Percentiles rank a stretch among this genome's conserved stretches.
phyloP scores from a whole-genome alignment of 805 yeast species.

The Yarrowia sp. region DNA sequence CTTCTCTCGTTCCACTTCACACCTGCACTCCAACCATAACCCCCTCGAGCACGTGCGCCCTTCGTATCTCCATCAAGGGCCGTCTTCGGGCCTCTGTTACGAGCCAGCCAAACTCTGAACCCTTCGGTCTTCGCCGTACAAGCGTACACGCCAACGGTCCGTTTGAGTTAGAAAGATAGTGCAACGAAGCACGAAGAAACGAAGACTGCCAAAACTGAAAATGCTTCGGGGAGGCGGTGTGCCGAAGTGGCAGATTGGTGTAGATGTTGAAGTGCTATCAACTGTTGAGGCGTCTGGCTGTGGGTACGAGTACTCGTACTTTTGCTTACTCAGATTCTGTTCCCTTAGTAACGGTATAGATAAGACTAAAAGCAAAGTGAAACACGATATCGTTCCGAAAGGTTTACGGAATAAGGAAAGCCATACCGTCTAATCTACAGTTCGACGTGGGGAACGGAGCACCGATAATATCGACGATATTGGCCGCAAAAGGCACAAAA shows the following conservation, averaged over 20 bases:
- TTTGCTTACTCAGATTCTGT: too few species aligned
- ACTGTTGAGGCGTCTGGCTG: too few species aligned
- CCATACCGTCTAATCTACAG: too few species aligned
- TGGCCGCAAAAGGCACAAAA: too few species aligned
- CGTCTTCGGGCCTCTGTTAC: background rate
- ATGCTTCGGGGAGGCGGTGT: background rate
- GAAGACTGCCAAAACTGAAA: background rate
- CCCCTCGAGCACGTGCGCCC: slow-evolving; percentile 9
- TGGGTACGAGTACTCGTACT: too few species aligned
- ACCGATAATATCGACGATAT: too few species aligned
- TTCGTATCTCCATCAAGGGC: background rate
- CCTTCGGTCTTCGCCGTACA: slow-evolving; percentile 19
- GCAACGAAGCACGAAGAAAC: background rate
- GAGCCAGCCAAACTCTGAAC: slow-evolving; percentile 9
- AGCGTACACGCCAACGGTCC: background rate
- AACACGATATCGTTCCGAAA: background rate
- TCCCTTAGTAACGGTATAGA: background rate
- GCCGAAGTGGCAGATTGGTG: too few species aligned
- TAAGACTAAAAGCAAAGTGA: background rate
- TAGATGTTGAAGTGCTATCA: too few species aligned
- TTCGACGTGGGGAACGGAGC: too few species aligned
- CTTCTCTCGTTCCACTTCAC: too few species aligned
- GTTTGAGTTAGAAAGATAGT: slow-evolving; percentile 5
- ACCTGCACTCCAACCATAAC: background rate
- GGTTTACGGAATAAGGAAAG: too few species aligned